Conservation (phyloP, 75 land plant species). For the Picea sitchensis region DNA sequence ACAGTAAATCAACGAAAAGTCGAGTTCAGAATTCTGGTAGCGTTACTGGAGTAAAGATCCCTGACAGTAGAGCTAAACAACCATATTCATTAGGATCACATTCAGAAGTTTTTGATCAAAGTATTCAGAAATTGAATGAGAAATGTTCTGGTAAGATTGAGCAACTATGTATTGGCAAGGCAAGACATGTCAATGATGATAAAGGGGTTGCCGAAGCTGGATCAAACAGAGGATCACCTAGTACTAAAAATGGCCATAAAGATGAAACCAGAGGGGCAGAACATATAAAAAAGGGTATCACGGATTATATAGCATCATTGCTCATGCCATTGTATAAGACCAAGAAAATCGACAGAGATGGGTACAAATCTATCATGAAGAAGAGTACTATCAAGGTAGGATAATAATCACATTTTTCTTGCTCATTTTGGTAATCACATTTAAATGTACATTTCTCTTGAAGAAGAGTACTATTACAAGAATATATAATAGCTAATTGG, state of each 20-base stretch:
- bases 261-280: constrained; percentile 49
- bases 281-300: constrained; percentile 71
- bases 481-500: no score
- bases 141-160: constrained; percentile 38
- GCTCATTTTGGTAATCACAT: no score
- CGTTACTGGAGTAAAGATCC: constrained; percentile 43
- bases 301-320: constrained; percentile 79
- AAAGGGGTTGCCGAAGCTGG: constrained; percentile 46
- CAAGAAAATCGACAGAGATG: constrained; percentile 83
- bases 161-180: constrained; percentile 5
- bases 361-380: constrained; percentile 89
- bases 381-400: constrained; percentile 73
- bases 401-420: no score
- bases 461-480: no score
- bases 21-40: constrained; percentile 59
- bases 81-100: constrained; percentile 55
- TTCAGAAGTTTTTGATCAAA: constrained; percentile 24
- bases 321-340: constrained; percentile 94
- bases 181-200: constrained; percentile 24
- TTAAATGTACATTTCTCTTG: no score
- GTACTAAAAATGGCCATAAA: constrained; percentile 1
- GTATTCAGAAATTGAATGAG: constrained; percentile 37
- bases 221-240: constrained; percentile 20
- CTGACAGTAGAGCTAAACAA: constrained; percentile 62
- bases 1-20: constrained; percentile 55